Evolutionary conservation across 345 rosid genomes (phyloP).

Genomic region (Gossypium ekmanianum): DNA sequence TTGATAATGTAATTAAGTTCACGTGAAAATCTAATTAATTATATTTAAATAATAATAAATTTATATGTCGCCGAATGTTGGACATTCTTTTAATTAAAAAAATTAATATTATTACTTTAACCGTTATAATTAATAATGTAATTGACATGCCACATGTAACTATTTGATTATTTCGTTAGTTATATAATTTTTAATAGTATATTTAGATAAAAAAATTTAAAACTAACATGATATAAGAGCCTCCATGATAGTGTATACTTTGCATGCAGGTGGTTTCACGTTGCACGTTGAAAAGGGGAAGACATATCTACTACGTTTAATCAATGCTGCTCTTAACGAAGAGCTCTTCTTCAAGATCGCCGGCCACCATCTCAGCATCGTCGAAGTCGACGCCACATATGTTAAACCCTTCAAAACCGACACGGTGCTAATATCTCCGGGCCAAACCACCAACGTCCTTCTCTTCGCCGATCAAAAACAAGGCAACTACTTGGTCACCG

Average conservation of each 20-base stretch:
- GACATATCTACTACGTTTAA: constrained; percentile 68
- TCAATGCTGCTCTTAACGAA: constrained; percentile 96
- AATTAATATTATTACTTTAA: no score
- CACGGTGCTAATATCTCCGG: constrained; percentile 69
- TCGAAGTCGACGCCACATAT: constrained; percentile 83
- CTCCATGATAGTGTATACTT: no score
- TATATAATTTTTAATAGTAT: no score
- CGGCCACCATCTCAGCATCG: constrained; percentile 75
- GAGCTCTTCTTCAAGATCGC: constrained; percentile 94
- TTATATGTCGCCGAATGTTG: no score
- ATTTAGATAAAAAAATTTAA: no score
- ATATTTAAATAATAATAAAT: no score
- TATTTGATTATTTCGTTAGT: accelerated
- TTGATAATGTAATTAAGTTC: no score
- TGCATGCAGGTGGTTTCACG: constrained; percentile 44
- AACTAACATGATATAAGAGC: no score
- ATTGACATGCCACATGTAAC: no score
- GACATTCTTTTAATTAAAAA: no score
- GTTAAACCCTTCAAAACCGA: constrained; percentile 74
- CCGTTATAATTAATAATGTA: no score
- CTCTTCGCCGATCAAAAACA: constrained; percentile 44
- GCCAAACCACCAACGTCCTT: constrained; percentile 83
- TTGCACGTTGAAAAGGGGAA: constrained; percentile 56
- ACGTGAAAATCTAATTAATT: no score
- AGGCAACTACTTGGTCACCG: constrained; percentile 68